Evolutionary conservation across 345 rosid species (phyloP), one percentile per base, ranked within the genome.

Genomic region (Populus euphratica): DNA sequence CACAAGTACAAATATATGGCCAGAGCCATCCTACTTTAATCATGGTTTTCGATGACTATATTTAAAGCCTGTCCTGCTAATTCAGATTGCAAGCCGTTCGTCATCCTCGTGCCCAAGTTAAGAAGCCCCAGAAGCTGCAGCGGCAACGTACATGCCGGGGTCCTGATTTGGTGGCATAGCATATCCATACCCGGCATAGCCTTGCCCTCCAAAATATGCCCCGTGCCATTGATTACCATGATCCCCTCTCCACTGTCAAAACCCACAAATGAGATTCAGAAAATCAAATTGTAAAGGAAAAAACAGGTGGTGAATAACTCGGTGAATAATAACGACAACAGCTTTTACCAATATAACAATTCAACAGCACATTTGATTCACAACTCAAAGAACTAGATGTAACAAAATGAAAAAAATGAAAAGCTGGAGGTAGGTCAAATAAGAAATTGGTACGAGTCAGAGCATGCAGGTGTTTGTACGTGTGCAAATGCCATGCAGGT

Each of bases 221-320:
- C 97, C 97, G 27, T 89, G 89, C 97, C 97, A 91, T 68, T 91
- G 96, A 81, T 78, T 89, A 61, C 85, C 72, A 31, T 83, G 80
- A 80, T 92, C 93, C 63, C 86, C 88, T 86, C 97, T 85, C 94
- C 97, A 88, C 98, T 94, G 94, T 27, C 74, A 77, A 76, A 76
- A 70, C 29, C 44, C 68, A 61, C 6, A 33, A 70, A 64, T 27
- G 29, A 21, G 50, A 52, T 33, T 25, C 61, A 47, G 27, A 36
- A 72, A 81, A 69, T 71, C 16, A 73, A 76, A 27, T 20, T 50
- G 9, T 29, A 8, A 50, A 49, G 33, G 12, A 36, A 35, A 63
- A 23, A 36, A 16, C 69, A 43, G 71, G 5, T 3, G 62, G 44
- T 43, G 64, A 20, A 68, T 13, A 36, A 8, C 47, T 10, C 8